phyloP scores from a whole-genome alignment of 208 protist species.

The Acanthamoeba triangularis region DNA sequence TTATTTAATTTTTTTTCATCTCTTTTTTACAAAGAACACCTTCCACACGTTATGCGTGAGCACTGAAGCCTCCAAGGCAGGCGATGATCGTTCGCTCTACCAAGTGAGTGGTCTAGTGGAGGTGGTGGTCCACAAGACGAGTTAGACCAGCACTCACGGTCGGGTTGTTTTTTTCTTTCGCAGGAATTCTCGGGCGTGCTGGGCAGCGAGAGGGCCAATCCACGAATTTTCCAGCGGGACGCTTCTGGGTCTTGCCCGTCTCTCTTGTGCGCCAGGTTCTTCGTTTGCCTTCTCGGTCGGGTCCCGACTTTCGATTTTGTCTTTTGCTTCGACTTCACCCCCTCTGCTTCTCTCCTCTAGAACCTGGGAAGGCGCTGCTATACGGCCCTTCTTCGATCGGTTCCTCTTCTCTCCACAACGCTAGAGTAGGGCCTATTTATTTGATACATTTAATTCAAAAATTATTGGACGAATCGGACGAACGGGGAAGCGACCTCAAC shows the following conservation, averaged over 20 bases:
- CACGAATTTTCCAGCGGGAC: slow-evolving; percentile 9
- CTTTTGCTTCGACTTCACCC: not conserved
- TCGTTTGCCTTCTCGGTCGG: not conserved
- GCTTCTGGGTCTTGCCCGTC: slow-evolving; percentile 22
- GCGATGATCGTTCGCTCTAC: too few species aligned
- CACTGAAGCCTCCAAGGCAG: too few species aligned
- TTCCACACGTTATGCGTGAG: too few species aligned
- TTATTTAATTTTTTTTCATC: too few species aligned
- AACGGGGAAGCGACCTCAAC: not conserved
- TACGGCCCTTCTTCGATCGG: not conserved
- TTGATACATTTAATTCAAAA: not conserved
- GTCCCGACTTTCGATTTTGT: not conserved
- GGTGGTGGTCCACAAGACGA: too few species aligned
- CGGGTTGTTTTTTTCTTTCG: not conserved
- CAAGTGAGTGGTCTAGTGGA: too few species aligned
- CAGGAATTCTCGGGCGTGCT: not conserved
- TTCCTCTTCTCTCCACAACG: not conserved
- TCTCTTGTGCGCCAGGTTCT: not conserved
- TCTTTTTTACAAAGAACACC: too few species aligned
- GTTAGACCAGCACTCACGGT: not conserved
- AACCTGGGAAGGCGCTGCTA: not conserved
- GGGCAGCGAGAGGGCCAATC: not conserved
- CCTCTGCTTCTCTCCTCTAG: not conserved
- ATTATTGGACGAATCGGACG: not conserved
- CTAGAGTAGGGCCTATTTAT: not conserved